Base-by-base conservation (phyloP, 2,329 filamentous ascomycete genomes). In the Pyricularia pennisetigena region DNA sequence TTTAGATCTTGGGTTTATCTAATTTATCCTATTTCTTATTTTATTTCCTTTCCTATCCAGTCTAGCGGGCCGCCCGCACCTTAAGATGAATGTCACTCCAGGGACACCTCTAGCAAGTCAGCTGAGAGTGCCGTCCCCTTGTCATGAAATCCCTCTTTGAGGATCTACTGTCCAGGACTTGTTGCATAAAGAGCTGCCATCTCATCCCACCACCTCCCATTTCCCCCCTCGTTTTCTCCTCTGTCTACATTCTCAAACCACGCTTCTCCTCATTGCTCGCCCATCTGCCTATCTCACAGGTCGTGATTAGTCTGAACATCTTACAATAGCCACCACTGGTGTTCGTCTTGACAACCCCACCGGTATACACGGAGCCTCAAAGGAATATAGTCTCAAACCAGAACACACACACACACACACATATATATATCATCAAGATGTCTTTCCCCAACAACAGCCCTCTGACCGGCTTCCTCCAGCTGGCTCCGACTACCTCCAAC, bases 401-500 rank as follows among this genome's bases (percentile, higher is more conserved):
- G 2, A n/a, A 20, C 16, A 2, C 0, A 64, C 26, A 64, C 32
- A 16, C 3, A 64, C 28, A 32, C n/a, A n/a, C n/a, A n/a, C n/a
- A 32, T 9, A 64, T 7, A 64, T 10, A 64, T 30, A 64, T 8
- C 28, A 23, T n/a, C 28, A 64, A 64, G 12, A 63, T 63, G 28
- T 26, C 16, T 49, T 49, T 49, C 41, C 16, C 41, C 20, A 49
- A 49, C 41, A 49, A 20, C 41, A 49, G 41, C 41, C 41, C 41
- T 20, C 41, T 49, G 16, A 49, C 41, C 41, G 41, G 74, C 71
- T 88, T 88, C 79, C 82, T 88, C 70, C 81, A 82, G 32, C 81
- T 88, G 66, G 85, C 84, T n/a, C 86, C 86, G 59, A 81, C 81
- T 73, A 86, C 82, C 32, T 88, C 86, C 20, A 76, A 79, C 69